Evolutionary conservation across 2,329 filamentous ascomycete species (phyloP), one percentile per base, ranked within the genome.

Genomic region (Penicillium sp.): DNA sequence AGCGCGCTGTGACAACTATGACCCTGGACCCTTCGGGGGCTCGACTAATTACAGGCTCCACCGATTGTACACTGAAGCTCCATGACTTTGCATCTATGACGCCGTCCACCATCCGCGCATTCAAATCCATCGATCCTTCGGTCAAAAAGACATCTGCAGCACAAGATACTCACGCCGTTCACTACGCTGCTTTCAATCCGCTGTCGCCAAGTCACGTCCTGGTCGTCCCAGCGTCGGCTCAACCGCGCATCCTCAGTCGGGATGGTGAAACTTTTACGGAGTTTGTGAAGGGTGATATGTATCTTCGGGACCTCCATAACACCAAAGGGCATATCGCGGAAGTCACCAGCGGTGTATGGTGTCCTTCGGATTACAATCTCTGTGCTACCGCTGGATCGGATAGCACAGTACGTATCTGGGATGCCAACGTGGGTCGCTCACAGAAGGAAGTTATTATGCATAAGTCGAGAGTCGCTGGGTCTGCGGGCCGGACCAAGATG

Each of bases 261-360:
- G 91, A 98, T 69, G 93, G 93, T 26, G 87, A 94, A 30, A 76
- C 86, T 6, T 57, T 94, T 33, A 84, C 84, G 1, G 89, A 96
- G 59, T 97, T 95, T 51, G 84, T 89, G 53, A 98, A 98, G 69
- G 93, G 93, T 31, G 93, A 98, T 63, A 97, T 97, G 90, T 98
- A 98, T 58, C 71, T 98, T 51, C 80, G 91, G 39, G 93, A 98
- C 64, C 94, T 97, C 85, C 81, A 96, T 67, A 90, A 97, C 63
- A 98, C 93, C 4, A 97, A 96, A 63, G 93, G 93, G 1, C 93
- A 98, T 67, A 83, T 96, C 36, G 90, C 90, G 3, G 93, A 96
- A 66, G 80, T 96, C 27, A 89, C 88, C 3, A 86, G 84, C 15
- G 91, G 87, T 15, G 85, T 84, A 26, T 98, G 93, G 93, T 87